Evolutionary conservation across 2,329 filamentous ascomycete genomes (phyloP), one percentile per base, ranked within the genome.

Genomic region (Alternaria alternata): DNA sequence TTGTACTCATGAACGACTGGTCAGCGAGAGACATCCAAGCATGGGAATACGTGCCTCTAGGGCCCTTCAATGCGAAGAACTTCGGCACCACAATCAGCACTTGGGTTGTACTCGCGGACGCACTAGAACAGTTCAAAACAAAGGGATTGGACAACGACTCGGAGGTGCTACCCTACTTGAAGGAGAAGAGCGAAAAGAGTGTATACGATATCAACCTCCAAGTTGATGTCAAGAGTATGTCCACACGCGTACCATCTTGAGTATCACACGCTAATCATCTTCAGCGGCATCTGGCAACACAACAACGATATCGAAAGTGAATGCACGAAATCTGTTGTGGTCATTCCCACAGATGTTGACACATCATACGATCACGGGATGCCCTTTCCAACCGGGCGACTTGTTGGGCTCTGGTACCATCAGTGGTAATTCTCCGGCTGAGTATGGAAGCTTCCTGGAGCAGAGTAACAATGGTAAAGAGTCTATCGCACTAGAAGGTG

Each of bases 1-100:
- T 92, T 26, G 92, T 95, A 0, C 79, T 96, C 58, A 86, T 96
- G 83, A 96, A 96, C 69, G 92, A 96, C 78, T 96, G 92, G 92
- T 92, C 89, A 55, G 92, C 92, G 5, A 83, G 92, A 64, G 92
- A 95, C 69, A 89, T 95, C 51, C 92, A 96, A 75, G 86, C 86
- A 0, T 95, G 91, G 91, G 92, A 96, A 78, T 94, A 94, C 67
- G 85, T 94, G 8, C 92, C 92, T 0, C 80, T 94, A 7, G 92
- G 92, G 0, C 92, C 92, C 0, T 94, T 95, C 80, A 93, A 92
- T 63, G 84, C 88, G 24, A 95, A 96, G 85, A 94, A 94, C 76
- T 94, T 95, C 72, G 90, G 85, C 4, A 92, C 91, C 0, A 91
- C 86, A 0, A 90, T 95, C 67, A 91, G 88, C 61, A 86, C 91